These are phyloP conservation scores for Pseudozyma hubeiensis DNA, from an alignment of 1,284 basidiomycete genomes.

Conservation along the genomic window DNA sequence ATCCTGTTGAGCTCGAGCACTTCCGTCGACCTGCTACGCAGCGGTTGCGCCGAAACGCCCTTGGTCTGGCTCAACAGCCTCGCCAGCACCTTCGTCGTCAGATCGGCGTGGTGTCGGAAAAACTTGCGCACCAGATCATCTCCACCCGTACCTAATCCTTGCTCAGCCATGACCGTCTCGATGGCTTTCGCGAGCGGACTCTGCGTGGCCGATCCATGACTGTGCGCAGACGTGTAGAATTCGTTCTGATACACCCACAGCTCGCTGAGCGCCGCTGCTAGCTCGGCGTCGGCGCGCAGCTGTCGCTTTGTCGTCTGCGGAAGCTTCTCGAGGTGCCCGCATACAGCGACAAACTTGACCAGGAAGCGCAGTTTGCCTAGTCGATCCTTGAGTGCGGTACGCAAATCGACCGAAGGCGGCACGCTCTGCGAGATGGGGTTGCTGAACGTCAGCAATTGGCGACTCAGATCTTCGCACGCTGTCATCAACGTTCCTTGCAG, in stretches of 20 bases:
- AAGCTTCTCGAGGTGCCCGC: conserved; percentile 73
- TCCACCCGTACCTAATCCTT: conserved; percentile 70
- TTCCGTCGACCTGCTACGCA: conserved; percentile 21
- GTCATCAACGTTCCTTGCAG: conserved; percentile 80
- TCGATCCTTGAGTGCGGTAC: conserved; percentile 80
- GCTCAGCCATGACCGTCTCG: conserved; percentile 75
- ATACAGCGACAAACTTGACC: conserved; percentile 78
- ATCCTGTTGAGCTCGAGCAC: conserved; percentile 78
- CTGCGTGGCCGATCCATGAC: conserved; percentile 14
- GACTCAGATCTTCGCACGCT: conserved; percentile 78
- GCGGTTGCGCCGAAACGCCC: conserved; percentile 19
- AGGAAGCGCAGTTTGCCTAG: conserved; percentile 82
- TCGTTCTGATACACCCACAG: conserved; percentile 87
- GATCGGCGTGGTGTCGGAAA: conserved; percentile 79
- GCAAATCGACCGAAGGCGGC: conserved; percentile 74
- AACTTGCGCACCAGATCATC: conserved; percentile 82
- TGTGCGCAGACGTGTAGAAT: conserved; percentile 25
- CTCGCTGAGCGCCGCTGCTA: conserved; percentile 82
- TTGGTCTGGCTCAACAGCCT: conserved; percentile 35
- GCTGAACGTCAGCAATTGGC: conserved; percentile 69
- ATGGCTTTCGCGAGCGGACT: conserved; percentile 72
- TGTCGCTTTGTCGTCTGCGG: conserved; percentile 81
- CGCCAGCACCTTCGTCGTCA: conserved; percentile 34
- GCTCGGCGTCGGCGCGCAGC: conserved; percentile 87
- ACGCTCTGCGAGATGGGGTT: conserved; percentile 38